These are phyloP conservation scores for Paxillus involutus DNA, from an alignment of 768 basidiomycete species.

Conservation along the genomic window DNA sequence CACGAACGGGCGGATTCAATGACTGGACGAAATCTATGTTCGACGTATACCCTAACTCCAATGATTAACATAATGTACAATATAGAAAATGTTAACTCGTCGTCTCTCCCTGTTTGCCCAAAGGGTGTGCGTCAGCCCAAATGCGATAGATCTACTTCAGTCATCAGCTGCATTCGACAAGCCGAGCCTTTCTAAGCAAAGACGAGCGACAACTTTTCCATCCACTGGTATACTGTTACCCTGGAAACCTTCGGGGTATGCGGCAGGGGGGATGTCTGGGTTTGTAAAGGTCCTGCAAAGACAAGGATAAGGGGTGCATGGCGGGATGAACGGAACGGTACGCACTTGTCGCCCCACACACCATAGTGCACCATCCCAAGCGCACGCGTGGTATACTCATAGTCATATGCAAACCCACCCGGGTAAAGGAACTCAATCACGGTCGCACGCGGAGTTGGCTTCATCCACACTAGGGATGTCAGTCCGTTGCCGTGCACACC, in stretches of 20 bases:
- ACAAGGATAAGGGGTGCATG: background rate
- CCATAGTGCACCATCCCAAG: slow-evolving; percentile 84
- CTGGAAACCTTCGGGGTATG: slow-evolving; percentile 87
- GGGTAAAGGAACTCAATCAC: slow-evolving; percentile 93
- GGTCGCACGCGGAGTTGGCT: slow-evolving; percentile 74
- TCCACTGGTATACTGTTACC: slow-evolving; percentile 86
- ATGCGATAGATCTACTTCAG: background rate
- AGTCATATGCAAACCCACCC: slow-evolving; percentile 82
- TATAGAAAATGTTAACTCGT: no score
- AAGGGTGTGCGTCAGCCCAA: no score
- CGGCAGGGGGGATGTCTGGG: slow-evolving; percentile 64
- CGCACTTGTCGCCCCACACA: slow-evolving; percentile 76
- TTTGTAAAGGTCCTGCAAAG: slow-evolving; percentile 64
- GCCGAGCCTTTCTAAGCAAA: slow-evolving; percentile 54
- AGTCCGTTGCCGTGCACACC: slow-evolving; percentile 93
- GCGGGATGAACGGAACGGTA: background rate
- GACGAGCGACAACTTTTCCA: slow-evolving; percentile 60
- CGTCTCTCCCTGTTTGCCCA: no score
- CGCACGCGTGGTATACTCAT: slow-evolving; percentile 77
- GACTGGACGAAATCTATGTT: no score
- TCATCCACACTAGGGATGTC: slow-evolving; percentile 91
- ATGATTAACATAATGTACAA: no score
- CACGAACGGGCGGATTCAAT: no score
- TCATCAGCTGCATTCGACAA: background rate
- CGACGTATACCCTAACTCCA: no score